These are phyloP conservation scores for Starmera dryadoides DNA, from an alignment of 805 yeast genomes.

Conservation along the genomic window DNA sequence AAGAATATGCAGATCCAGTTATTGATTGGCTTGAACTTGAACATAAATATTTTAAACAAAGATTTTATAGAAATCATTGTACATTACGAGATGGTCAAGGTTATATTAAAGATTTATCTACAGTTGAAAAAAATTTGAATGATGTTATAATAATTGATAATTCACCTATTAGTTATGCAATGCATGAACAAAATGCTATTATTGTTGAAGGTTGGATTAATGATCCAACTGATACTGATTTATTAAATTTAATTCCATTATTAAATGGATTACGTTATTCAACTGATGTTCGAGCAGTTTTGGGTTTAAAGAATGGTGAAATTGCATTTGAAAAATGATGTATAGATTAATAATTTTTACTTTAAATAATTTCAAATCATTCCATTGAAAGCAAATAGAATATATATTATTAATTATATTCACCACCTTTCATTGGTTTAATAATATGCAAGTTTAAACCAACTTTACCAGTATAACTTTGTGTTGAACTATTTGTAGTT, in stretches of 20 bases:
- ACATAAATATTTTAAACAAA: slow-evolving; percentile 39
- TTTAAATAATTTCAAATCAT: no score
- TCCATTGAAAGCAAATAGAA: no score
- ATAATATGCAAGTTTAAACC: slow-evolving; percentile 55
- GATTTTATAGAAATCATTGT: slow-evolving; percentile 79
- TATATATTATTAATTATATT: background rate
- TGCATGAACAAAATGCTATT: slow-evolving; percentile 83
- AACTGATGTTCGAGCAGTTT: slow-evolving; percentile 74
- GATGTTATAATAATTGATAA: slow-evolving; percentile 80
- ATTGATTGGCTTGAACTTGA: slow-evolving; percentile 84
- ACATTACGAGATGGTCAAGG: slow-evolving; percentile 73
- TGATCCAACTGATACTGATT: slow-evolving; percentile 85
- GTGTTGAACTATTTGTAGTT: slow-evolving; percentile 2
- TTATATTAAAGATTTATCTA: slow-evolving; percentile 68
- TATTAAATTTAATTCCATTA: slow-evolving; percentile 76
- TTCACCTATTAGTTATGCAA: slow-evolving; percentile 83
- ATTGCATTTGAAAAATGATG: slow-evolving; percentile 39
- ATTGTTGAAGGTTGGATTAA: slow-evolving; percentile 97
- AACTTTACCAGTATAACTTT: slow-evolving; percentile 16
- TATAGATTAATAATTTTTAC: background rate
- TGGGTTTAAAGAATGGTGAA: slow-evolving; percentile 73
- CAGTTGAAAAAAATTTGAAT: slow-evolving; percentile 46
- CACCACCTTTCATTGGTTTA: slow-evolving; percentile 48
- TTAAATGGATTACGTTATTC: slow-evolving; percentile 68
- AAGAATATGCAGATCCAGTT: slow-evolving; percentile 95